Conservation (phyloP, 257 asterid species). For the Jacaranda mimosifolia region DNA sequence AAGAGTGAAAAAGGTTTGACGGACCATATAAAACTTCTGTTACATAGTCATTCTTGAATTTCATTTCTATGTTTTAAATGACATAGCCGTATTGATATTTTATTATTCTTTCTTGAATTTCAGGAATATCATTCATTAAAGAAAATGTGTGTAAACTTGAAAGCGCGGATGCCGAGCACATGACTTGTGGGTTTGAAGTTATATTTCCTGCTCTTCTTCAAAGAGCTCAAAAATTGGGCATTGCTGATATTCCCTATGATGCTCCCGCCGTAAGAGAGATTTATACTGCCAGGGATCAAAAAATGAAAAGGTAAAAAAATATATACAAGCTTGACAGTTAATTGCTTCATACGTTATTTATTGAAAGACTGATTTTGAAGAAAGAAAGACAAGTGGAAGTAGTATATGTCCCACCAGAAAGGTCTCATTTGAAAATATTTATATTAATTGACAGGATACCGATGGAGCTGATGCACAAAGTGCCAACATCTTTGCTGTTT, state of each 20-base stretch:
- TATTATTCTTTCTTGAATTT: neutral
- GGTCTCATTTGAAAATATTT: neutral
- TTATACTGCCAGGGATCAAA: slow-evolving; percentile 26
- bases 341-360: no score
- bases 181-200: slow-evolving; percentile 59
- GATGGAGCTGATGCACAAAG: slow-evolving; percentile 49
- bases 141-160: slow-evolving; percentile 43
- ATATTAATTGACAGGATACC: slow-evolving; percentile 46
- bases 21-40: no score
- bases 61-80: slow-evolving; percentile 31
- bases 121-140: slow-evolving; percentile 49
- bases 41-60: no score
- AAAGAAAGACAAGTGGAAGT: no score
- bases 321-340: neutral
- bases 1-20: slow-evolving; percentile 40
- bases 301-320: slow-evolving; percentile 29
- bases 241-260: slow-evolving; percentile 41
- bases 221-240: slow-evolving; percentile 43
- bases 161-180: slow-evolving; percentile 37
- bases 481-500: slow-evolving; percentile 50
- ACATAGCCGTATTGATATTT: no score
- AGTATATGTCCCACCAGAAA: no score
- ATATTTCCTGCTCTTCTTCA: no score
- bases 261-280: slow-evolving; percentile 34
- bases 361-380: slow-evolving; percentile 25